These are phyloP conservation scores for Erythrophleum ivorense DNA, from an alignment of 331 rosid genomes.

Conservation along the genomic window DNA sequence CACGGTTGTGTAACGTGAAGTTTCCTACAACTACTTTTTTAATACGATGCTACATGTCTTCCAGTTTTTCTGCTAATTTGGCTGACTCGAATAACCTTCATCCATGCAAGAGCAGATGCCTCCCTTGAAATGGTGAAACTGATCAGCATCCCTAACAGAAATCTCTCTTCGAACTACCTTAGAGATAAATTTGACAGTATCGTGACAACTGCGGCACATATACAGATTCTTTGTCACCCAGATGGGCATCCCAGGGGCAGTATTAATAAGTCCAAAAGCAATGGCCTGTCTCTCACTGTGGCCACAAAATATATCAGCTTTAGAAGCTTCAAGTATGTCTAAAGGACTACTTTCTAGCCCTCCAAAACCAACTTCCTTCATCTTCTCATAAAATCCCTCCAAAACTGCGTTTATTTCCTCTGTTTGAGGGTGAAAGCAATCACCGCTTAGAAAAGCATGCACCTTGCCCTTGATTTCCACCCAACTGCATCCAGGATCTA, in stretches of 20 bases:
- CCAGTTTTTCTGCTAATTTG: conserved; percentile 29
- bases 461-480: conserved; percentile 82
- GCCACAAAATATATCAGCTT: conserved; percentile 92
- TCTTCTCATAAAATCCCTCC: conserved; percentile 76
- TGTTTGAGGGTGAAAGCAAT: conserved; percentile 69
- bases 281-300: conserved; percentile 89
- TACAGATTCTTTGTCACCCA: conserved; percentile 90
- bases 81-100: conserved; percentile 59
- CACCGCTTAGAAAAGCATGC: conserved; percentile 90
- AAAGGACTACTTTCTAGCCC: conserved; percentile 44
- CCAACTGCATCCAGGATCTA: conserved; percentile 98
- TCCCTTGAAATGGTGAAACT: conserved; percentile 88
- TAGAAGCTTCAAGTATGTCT: conserved; percentile 69
- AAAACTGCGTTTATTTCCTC: conserved; percentile 62
- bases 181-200: conserved; percentile 70
- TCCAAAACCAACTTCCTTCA: conserved; percentile 58
- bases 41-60: conserved; percentile 13
- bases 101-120: conserved; percentile 92
- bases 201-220: conserved; percentile 86
- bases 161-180: conserved; percentile 84
- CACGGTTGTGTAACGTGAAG: conserved; percentile 19
- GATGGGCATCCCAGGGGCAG: conserved; percentile 83
- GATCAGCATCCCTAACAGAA: conserved; percentile 77
- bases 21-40: conserved; percentile 20
- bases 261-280: conserved; percentile 73